A percentile compares a stretch with the other conserved stretches of the same genome.
Evolutionary conservation across 2,329 filamentous ascomycete species (phyloP).

Genomic region (Neoarthrinium moseri): DNA sequence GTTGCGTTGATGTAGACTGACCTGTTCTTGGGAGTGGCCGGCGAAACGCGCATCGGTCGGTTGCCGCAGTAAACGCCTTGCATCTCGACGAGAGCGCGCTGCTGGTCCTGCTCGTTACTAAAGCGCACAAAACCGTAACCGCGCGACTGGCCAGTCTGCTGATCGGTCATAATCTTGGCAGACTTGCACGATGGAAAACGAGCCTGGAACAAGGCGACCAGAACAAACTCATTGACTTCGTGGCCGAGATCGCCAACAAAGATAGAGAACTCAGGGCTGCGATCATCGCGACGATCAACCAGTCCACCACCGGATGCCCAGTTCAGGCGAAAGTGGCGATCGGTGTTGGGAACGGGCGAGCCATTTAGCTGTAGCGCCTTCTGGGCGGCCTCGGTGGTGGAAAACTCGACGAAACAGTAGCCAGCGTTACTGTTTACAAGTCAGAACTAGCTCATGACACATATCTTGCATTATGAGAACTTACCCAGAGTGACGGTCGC

Average conservation of each 20-base stretch:
- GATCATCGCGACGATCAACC: conserved; percentile 92
- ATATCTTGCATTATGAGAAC: conserved; percentile 15
- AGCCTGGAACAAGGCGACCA: conserved; percentile 95
- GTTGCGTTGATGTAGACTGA: conserved; percentile 27
- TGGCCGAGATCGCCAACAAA: conserved; percentile 97
- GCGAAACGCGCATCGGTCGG: conserved; percentile 96
- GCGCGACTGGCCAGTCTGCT: conserved; percentile 94
- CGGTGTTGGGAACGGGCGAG: conserved; percentile 86
- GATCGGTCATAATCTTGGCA: conserved; percentile 99
- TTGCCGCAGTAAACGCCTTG: conserved; percentile 99
- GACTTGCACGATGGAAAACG: conserved; percentile 98
- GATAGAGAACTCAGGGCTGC: conserved; percentile 93
- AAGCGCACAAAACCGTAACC: conserved; percentile 98
- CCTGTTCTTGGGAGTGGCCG: conserved; percentile 94
- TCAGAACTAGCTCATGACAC: conserved; percentile 13
- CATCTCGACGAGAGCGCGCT: conserved; percentile 95
- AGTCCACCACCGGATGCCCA: conserved; percentile 97
- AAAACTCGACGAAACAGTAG: conserved; percentile 97
- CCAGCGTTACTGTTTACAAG: conserved; percentile 73
- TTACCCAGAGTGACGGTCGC: conserved; percentile 97
- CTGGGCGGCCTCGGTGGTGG: conserved; percentile 76
- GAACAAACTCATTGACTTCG: conserved; percentile 97
- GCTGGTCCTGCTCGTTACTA: conserved; percentile 91
- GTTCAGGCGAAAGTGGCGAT: conserved; percentile 96
- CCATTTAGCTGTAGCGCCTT: conserved; percentile 93